A percentile compares a stretch with the other conserved stretches of the same genome.
phyloP scores from a whole-genome alignment of 1,284 basidiomycete genomes.

The Chiua sp. region DNA sequence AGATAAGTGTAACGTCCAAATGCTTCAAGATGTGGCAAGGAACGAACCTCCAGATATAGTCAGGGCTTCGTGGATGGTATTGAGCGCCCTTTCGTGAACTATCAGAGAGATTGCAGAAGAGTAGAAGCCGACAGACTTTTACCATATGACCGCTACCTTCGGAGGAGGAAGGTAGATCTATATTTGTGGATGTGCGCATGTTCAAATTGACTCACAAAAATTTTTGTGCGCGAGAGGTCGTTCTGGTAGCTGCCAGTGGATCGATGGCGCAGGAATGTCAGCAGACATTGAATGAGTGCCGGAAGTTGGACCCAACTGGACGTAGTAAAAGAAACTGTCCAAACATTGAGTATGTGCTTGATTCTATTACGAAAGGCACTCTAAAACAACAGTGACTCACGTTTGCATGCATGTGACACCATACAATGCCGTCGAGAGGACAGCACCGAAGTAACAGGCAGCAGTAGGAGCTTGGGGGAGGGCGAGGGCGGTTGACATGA shows the following conservation, averaged over 20 bases:
- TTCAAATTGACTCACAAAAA: conserved; percentile 5
- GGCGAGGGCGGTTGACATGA: background rate
- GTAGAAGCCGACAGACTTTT: background rate
- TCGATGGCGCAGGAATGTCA: background rate
- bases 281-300: background rate
- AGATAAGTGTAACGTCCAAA: background rate
- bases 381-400: background rate
- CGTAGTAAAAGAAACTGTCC: conserved; percentile 2
- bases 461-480: too few relatives aligned
- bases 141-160: conserved; percentile 15
- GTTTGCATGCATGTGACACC: background rate
- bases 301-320: background rate
- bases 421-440: background rate
- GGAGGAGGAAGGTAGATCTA: background rate
- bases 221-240: background rate
- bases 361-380: background rate
- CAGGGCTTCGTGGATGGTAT: too few relatives aligned
- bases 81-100: too few relatives aligned
- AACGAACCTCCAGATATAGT: too few relatives aligned
- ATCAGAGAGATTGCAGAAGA: too few relatives aligned
- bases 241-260: conserved; percentile 1
- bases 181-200: too few relatives aligned
- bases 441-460: background rate
- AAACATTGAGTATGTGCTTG: background rate
- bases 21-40: too few relatives aligned